Evolutionary conservation across 169 alveolate genomes (phyloP), one percentile per base, ranked within the genome.

Genomic region (Babesia gibsoni): DNA sequence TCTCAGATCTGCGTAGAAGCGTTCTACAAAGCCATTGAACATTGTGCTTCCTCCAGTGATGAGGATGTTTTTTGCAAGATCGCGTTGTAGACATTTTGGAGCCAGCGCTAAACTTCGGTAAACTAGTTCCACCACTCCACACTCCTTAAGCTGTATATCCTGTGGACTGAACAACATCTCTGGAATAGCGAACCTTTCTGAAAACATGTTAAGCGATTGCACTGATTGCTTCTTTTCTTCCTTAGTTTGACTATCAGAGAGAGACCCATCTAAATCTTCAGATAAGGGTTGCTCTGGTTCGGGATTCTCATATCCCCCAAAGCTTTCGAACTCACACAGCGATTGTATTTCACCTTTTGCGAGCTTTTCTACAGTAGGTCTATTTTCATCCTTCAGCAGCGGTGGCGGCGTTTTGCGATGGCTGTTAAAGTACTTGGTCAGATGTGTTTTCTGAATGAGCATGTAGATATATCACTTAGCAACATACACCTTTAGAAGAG

Each of bases 61-160:
- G 43, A 79, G 69, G 18, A 79, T 48, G 50, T 79, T 79, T 8
- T 33, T 53, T 12, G 88, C 77, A 23, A 79, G 64, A n/a, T 54
- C 49, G 22, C 56, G 67, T 43, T 79, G 88, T 33, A 69, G 23
- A 25, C 52, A 18, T 27, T 33, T 43, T 27, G 88, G 88, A 14
- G 74, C 45, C 30, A 68, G 69, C 20, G 80, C 52, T 9, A 79
- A 48, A 33, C 70, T 68, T 7, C 83, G 48, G 36, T 50, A 65
- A 20, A 48, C 83, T 42, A 79, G 64, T 49, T 79, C 88, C 14
- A 64, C 84, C 7, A 79, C 69, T n/a, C 88, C 88, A 50, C 88
- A 79, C n/a, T 79, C 88, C 32, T 61, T 49, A 20, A 69, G 33
- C 23, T 52, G 59, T 1, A 79, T 52, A 49, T 77, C 84, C 43